Evolutionary conservation across 768 basidiomycete genomes (phyloP).

Genomic region (Candolleomyces aberdarensis): DNA sequence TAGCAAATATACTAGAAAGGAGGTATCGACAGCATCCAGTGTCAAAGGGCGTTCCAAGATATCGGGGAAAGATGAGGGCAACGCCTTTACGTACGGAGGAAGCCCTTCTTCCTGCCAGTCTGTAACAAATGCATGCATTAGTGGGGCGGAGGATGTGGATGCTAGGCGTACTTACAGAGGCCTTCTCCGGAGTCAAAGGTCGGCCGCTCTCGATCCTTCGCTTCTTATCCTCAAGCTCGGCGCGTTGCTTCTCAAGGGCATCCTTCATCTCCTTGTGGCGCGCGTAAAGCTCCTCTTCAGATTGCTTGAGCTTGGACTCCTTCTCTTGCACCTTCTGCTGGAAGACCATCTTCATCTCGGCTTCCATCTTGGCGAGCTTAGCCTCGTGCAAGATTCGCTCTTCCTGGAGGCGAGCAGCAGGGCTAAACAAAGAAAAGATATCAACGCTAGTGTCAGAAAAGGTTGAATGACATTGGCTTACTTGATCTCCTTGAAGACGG

Average conservation of each 20-base stretch:
- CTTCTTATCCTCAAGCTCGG: conserved; percentile 98
- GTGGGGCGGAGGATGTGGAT: conserved; percentile 11
- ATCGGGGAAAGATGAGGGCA: conserved; percentile 19
- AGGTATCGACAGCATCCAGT: conserved; percentile 23
- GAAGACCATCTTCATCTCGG: conserved; percentile 99
- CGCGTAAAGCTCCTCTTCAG: conserved; percentile 97
- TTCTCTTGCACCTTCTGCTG: conserved; percentile 99
- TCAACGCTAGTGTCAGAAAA: background rate
- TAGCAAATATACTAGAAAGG: conserved; percentile 26
- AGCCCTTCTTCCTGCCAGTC: conserved; percentile 71
- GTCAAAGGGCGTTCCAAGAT: conserved; percentile 24
- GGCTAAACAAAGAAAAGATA: conserved; percentile 46
- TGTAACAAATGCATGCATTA: conserved; percentile 22
- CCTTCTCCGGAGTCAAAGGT: conserved; percentile 94
- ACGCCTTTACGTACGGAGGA: conserved; percentile 59
- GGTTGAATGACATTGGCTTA: conserved; percentile 38
- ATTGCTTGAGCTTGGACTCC: conserved; percentile 98
- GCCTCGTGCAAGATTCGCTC: conserved; percentile 95
- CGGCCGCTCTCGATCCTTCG: conserved; percentile 91
- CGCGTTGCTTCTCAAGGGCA: conserved; percentile 92
- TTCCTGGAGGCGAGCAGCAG: conserved; percentile 93
- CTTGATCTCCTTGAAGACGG: conserved; percentile 99
- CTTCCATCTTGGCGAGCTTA: conserved; percentile 98
- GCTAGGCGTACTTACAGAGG: conserved; percentile 52
- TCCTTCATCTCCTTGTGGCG: conserved; percentile 99